These are phyloP conservation scores for Myriosclerotinia duriaeana DNA, from an alignment of 2,329 filamentous ascomycete genomes.

Conservation along the genomic window DNA sequence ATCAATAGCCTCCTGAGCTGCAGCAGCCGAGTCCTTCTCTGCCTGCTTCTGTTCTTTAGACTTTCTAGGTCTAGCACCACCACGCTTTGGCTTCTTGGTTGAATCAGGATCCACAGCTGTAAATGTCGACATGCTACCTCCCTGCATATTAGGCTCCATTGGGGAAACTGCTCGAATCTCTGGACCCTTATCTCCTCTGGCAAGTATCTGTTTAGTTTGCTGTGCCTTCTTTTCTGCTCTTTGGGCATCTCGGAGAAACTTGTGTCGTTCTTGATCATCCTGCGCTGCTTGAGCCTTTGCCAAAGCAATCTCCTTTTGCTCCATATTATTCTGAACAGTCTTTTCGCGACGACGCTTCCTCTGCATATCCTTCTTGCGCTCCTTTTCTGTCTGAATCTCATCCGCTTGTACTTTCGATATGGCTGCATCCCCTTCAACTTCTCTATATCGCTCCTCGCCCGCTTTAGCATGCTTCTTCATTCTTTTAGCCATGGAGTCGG, in stretches of 20 bases:
- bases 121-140: slow-evolving; percentile 83
- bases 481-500: slow-evolving; percentile 56
- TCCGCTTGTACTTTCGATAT: slow-evolving; percentile 84
- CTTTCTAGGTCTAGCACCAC: slow-evolving; percentile 73
- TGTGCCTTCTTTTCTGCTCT: slow-evolving; percentile 90
- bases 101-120: slow-evolving; percentile 52
- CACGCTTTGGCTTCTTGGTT: slow-evolving; percentile 52
- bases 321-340: slow-evolving; percentile 89
- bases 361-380: slow-evolving; percentile 99
- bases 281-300: slow-evolving; percentile 74
- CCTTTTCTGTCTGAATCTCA: slow-evolving; percentile 91
- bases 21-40: slow-evolving; percentile 80
- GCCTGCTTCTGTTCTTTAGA: slow-evolving; percentile 83
- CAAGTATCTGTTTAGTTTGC: slow-evolving; percentile 82
- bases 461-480: slow-evolving; percentile 67
- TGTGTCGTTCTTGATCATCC: slow-evolving; percentile 78
- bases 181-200: slow-evolving; percentile 80
- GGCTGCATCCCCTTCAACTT: slow-evolving; percentile 75
- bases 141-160: slow-evolving; percentile 77
- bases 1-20: slow-evolving; percentile 80
- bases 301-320: slow-evolving; percentile 82
- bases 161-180: slow-evolving; percentile 65
- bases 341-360: slow-evolving; percentile 94
- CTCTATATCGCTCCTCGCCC: slow-evolving; percentile 74
- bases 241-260: slow-evolving; percentile 80